phyloP scores from a whole-genome alignment of 129 eudicot species.

The Flaveria sonorensis region DNA sequence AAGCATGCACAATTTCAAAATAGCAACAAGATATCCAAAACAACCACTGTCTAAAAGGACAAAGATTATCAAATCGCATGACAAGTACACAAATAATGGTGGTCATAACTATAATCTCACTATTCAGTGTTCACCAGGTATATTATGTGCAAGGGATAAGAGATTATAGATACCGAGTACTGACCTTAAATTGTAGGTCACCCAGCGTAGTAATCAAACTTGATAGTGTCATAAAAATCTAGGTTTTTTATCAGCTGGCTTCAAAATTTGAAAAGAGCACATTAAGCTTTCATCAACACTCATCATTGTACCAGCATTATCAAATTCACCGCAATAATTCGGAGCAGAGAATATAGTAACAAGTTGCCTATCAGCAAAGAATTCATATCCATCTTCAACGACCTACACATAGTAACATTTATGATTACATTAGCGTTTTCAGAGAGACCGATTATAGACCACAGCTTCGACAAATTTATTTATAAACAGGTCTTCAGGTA shows the following conservation, averaged over 20 bases:
- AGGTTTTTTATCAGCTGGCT: conserved; percentile 70
- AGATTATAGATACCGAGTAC: conserved; percentile 18
- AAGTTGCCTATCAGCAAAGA: conserved; percentile 81
- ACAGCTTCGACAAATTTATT: neutral
- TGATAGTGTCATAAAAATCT: conserved; percentile 47
- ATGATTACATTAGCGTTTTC: neutral
- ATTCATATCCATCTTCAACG: conserved; percentile 85
- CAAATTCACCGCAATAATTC: conserved; percentile 80
- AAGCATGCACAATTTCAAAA: no score
- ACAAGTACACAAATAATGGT: neutral
- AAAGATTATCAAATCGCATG: neutral
- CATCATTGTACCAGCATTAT: conserved; percentile 92
- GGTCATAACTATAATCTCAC: neutral
- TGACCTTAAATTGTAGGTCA: conserved; percentile 45
- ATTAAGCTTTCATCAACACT: conserved; percentile 81
- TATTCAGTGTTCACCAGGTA: neutral
- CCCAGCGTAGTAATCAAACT: conserved; percentile 20
- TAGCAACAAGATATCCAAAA: neutral
- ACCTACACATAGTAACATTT: conserved; percentile 43
- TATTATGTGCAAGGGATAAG: conserved; percentile 18
- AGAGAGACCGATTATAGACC: neutral
- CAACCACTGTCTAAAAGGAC: neutral
- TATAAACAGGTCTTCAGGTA: neutral
- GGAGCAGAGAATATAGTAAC: conserved; percentile 84
- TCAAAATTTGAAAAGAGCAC: conserved; percentile 84